A percentile compares a stretch with the other conserved stretches of the same genome.
Conservation (phyloP, 306 rosid species). For the Lablab purpureus region DNA sequence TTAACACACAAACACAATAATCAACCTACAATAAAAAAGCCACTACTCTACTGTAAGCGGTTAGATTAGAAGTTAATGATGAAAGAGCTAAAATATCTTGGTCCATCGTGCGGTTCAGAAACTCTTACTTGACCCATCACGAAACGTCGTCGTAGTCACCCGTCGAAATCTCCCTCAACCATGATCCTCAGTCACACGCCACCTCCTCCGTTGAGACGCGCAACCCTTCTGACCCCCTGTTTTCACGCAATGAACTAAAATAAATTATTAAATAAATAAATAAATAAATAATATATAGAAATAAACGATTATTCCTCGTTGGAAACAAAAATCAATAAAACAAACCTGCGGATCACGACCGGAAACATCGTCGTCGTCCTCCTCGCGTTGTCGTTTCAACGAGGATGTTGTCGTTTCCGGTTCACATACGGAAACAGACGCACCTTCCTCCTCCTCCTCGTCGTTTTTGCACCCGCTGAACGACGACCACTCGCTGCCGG, state of each 20-base stretch:
- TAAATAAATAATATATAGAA: neutral
- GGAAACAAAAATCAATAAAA: neutral
- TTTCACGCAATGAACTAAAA: neutral
- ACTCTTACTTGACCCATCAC: constrained; percentile 19
- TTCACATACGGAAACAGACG: neutral
- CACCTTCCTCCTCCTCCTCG: neutral
- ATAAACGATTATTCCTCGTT: neutral
- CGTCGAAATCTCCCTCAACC: neutral
- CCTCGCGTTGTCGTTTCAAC: constrained; percentile 56
- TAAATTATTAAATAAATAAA: neutral
- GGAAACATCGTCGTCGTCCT: constrained; percentile 21
- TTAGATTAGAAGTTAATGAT: constrained; percentile 33
- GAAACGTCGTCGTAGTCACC: constrained; percentile 26
- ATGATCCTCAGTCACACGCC: neutral
- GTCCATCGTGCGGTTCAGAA: constrained; percentile 26
- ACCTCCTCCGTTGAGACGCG: constrained; percentile 36
- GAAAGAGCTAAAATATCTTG: constrained; percentile 13
- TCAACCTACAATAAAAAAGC: constrained; percentile 34
- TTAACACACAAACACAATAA: neutral
- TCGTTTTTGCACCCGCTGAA: constrained; percentile 23
- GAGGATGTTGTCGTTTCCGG: constrained; percentile 21
- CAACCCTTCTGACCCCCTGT: constrained; percentile 45
- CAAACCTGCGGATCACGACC: constrained; percentile 52
- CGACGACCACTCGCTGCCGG: constrained; percentile 54
- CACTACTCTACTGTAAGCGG: neutral